Evolutionary conservation across 768 basidiomycete species (phyloP), one percentile per base, ranked within the genome.

Genomic region (Collybia nuda): DNA sequence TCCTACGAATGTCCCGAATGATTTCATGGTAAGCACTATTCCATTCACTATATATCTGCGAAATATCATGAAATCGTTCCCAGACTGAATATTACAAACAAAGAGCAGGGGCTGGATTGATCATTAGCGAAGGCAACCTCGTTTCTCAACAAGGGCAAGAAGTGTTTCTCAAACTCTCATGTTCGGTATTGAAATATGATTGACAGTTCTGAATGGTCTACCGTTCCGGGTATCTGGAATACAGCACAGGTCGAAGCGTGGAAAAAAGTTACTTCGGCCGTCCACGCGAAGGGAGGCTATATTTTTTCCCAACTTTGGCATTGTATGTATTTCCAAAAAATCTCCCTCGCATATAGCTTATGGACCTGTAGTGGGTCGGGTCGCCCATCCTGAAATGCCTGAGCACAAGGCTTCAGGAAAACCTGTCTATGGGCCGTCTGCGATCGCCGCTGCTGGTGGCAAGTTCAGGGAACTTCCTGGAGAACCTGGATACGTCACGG

Each of bases 351-450:
- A 21, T 35, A 9, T 6, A 17, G 9, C 22, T 12, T 15, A 47
- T 37, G 12, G 11, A 11, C 19, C 26, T 47, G 15, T 28, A 71
- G 62, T 69, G 40, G 67, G 71, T 36, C 66, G 70, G 24, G 52
- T 63, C 7, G 47, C 64, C 29, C 65, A 73, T 52, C 63, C 70
- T 6, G 70, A 71, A 41, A 65, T 62, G 14, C 65, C 70, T 9
- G 65, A 72, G 51, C 73, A 73, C 26, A 71, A 52, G 40, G 52
- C 56, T 22, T 52, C 70, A 1, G 68, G 69, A 28, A 44, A 73
- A 69, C 68, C 71, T 12, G 72, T 75, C n/a, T 73, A 70, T 41
- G 73, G 62, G 2, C 73, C 75, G 14, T 76, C 74, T 19, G 67
- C 70, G 12, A 69, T 75, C 23, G 45, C 66, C 19, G 73, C 73